Evolutionary conservation across 2,329 filamentous ascomycete species (phyloP), one percentile per base, ranked within the genome.

Genomic region (Calonectria pseudoturangicola): DNA sequence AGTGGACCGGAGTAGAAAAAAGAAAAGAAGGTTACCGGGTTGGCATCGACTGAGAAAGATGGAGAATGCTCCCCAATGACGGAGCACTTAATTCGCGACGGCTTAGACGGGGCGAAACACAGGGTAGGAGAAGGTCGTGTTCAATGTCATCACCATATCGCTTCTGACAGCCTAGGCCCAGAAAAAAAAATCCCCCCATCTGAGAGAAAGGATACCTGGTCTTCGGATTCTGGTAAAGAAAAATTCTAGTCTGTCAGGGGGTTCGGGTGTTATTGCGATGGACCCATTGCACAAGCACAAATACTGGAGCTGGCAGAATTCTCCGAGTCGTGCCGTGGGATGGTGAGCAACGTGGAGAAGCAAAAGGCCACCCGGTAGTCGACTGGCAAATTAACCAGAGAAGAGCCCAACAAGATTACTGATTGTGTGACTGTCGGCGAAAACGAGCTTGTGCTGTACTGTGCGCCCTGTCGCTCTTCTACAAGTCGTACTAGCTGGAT

Each of bases 241-340:
- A 60, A 60, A 60, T 60, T 60, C 54, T 60, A 60, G 54, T 16
- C 21, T 43, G 50, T 70, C 50, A 51, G 60, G 39, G 47, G 39
- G 36, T 30, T 72, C 54, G 64, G 51, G 74, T 71, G 72, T 75
- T 65, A 66, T 73, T 68, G 68, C 47, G 56, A 70, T 71, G 65
- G 30, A 39, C 51, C 69, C 50, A 75, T 78, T 39, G 63, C 76
- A 79, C 75, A 79, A 66, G 66, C 68, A 78, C 75, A 73, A 50
- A 73, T 66, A 70, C 65, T 68, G 56, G 69, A 73, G 66, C 69
- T 76, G 70, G 66, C 73, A 79, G 71, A 79, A 79, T 79, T 79
- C 77, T 79, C 77, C 77, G 77, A 79, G 63, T 73, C 65, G 70
- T 77, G 71, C 45, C 71, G 71, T 68, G 66, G 56, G 62, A 76